Percentiles rank a stretch among this genome's conserved stretches.
Evolutionary conservation across 2,329 filamentous ascomycete species (phyloP).

Genomic region (Aspergillus fischeri): DNA sequence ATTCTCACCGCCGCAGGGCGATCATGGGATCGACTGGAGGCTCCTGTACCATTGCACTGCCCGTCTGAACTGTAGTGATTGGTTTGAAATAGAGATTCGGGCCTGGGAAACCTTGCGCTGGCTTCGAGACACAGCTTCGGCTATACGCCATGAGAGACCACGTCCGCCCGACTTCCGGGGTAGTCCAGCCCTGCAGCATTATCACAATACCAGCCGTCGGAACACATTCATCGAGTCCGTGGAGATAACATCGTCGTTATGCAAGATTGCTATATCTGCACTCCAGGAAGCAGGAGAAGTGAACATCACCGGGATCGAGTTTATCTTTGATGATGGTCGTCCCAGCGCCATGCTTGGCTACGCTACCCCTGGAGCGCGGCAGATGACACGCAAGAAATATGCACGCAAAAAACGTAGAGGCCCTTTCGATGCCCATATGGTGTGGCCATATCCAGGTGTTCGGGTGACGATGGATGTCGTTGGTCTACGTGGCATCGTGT

Average conservation of each 20-base stretch:
- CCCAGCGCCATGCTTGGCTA: slow-evolving; percentile 1
- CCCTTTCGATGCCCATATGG: too few relatives aligned
- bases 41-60: slow-evolving; percentile 8
- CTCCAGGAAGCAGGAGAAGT: not conserved
- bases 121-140: slow-evolving; percentile 5
- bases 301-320: slow-evolving; percentile 4
- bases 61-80: not conserved
- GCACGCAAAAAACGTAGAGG: not conserved
- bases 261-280: slow-evolving; percentile 2
- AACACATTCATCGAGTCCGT: not conserved
- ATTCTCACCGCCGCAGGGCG: not conserved
- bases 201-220: slow-evolving; percentile 2
- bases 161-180: slow-evolving; percentile 6
- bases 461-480: not conserved
- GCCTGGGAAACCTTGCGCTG: slow-evolving; percentile 8
- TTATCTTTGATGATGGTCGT: slow-evolving; percentile 2
- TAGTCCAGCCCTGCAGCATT: slow-evolving; percentile 7
- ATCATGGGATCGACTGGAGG: slow-evolving; percentile 6
- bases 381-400: not conserved
- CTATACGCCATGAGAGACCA: not conserved
- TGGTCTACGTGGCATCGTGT: not conserved
- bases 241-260: not conserved
- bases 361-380: not conserved
- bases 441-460: not conserved
- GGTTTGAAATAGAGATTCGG: not conserved